Evolutionary conservation across 2,329 filamentous ascomycete species (phyloP).

Genomic region (Colletotrichum aenigma): DNA sequence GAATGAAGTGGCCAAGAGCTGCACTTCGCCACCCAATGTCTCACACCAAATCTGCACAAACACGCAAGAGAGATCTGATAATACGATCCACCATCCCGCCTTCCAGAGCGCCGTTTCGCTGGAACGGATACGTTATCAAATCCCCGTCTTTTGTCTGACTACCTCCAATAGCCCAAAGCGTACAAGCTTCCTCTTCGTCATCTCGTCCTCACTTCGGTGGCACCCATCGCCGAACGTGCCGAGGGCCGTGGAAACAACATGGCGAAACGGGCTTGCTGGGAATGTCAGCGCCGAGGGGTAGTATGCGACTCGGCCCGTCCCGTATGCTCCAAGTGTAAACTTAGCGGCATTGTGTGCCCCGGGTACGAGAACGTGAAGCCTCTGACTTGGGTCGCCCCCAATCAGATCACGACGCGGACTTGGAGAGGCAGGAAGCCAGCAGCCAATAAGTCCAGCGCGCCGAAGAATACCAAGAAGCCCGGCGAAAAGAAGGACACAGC

Average conservation of each 20-base stretch:
- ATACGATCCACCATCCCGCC: neutral
- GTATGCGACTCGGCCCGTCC: slow-evolving; percentile 41
- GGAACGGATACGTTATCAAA: neutral
- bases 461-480: neutral
- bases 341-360: slow-evolving; percentile 36
- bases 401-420: slow-evolving; percentile 19
- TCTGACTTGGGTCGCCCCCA: slow-evolving; percentile 36
- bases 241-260: neutral
- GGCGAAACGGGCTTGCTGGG: slow-evolving; percentile 38
- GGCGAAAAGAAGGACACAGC: neutral
- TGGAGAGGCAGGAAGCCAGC: slow-evolving; percentile 11
- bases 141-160: neutral
- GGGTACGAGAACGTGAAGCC: slow-evolving; percentile 42
- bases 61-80: neutral
- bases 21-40: neutral
- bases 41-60: slow-evolving; percentile 22
- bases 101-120: neutral
- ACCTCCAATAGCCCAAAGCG: neutral
- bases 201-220: neutral
- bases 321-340: slow-evolving; percentile 37
- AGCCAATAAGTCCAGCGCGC: neutral
- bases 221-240: neutral
- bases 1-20: slow-evolving; percentile 13
- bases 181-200: neutral
- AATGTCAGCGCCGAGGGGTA: slow-evolving; percentile 42